Percentiles rank a stretch among this genome's conserved stretches.
Evolutionary conservation across 768 basidiomycete genomes (phyloP).

Genomic region (Pulveroboletus sp.): DNA sequence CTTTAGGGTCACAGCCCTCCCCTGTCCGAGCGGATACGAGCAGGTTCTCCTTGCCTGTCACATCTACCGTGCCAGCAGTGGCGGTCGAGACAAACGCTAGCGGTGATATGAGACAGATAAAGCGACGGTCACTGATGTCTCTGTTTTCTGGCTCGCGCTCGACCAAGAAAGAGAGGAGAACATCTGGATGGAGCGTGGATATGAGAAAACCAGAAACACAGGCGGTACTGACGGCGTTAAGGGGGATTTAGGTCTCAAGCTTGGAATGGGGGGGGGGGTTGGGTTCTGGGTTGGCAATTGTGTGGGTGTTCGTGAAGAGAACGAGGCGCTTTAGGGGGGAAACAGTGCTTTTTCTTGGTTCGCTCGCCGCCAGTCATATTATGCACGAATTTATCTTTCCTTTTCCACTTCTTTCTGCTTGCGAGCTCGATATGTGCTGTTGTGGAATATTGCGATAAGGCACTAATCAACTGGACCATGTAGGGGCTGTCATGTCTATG

Average conservation of each 20-base stretch:
- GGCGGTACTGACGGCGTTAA: constrained; percentile 16
- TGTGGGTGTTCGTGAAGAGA: no score
- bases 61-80: not conserved
- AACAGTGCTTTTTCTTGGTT: no score
- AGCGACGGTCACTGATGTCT: not conserved
- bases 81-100: not conserved
- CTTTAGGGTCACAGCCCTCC: constrained; percentile 7
- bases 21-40: constrained; percentile 3
- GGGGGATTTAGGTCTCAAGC: not conserved
- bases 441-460: no score
- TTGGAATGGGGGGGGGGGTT: not conserved
- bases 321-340: no score
- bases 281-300: no score
- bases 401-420: no score
- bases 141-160: not conserved
- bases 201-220: constrained; percentile 20
- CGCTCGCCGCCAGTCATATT: no score
- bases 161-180: constrained; percentile 13
- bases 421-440: no score
- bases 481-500: no score
- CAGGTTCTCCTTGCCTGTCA: constrained; percentile 19
- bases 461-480: no score
- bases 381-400: no score
- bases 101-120: not conserved
- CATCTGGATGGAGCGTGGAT: constrained; percentile 15